These are phyloP conservation scores for Cytospora leucostoma DNA, from an alignment of 2,329 filamentous ascomycete genomes.

Conservation along the genomic window DNA sequence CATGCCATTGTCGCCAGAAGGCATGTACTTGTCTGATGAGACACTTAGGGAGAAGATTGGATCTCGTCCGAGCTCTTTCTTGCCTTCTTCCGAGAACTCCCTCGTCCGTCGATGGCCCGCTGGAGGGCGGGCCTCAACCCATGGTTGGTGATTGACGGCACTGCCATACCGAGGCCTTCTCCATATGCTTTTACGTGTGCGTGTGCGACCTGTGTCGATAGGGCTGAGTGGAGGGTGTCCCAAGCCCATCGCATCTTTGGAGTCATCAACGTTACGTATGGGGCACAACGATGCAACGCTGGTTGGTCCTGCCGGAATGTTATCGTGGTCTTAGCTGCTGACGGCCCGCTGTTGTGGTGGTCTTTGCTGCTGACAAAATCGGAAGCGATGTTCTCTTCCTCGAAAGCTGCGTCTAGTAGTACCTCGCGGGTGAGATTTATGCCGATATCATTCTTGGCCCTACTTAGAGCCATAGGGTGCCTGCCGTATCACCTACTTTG, in stretches of 20 bases:
- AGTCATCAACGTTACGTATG: not conserved
- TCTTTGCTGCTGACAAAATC: not conserved
- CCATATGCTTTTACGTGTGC: not conserved
- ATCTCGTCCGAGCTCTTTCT: conserved; percentile 7
- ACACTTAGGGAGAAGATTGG: not conserved
- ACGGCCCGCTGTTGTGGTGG: not conserved
- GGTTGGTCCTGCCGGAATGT: not conserved
- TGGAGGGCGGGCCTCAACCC: conserved; percentile 1
- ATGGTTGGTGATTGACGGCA: conserved; percentile 5
- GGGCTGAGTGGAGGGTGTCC: not conserved
- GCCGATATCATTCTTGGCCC: not conserved
- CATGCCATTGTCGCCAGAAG: not conserved
- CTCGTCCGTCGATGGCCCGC: conserved; percentile 1
- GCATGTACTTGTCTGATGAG: not conserved
- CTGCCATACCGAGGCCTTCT: conserved; percentile 5
- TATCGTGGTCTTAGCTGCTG: not conserved
- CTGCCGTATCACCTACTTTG: not conserved
- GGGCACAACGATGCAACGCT: not conserved
- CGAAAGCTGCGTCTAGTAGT: not conserved
- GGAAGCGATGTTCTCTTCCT: not conserved
- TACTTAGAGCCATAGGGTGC: not conserved
- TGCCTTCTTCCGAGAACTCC: not conserved
- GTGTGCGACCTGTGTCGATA: not conserved
- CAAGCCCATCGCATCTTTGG: not conserved
- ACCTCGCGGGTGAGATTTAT: not conserved